Percentiles rank a stretch among this genome's conserved stretches.
phyloP scores from a whole-genome alignment of 352 stramenopile genomes.

The Phytophthora multivora region DNA sequence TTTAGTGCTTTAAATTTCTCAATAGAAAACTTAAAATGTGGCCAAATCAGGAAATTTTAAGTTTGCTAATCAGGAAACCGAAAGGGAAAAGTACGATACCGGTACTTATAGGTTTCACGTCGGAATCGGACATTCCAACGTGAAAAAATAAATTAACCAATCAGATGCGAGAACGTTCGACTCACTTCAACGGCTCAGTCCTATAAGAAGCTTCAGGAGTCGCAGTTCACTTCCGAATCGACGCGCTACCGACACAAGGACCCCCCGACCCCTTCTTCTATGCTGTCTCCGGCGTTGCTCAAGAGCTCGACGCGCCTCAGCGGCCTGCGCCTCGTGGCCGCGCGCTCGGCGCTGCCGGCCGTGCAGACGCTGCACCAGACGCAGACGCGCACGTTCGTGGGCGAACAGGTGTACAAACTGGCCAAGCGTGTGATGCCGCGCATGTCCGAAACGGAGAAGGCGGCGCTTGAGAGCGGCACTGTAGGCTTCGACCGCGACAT shows the following conservation, averaged over 20 bases:
- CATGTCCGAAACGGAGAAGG: conserved; percentile 96
- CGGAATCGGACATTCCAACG: conserved; percentile 15
- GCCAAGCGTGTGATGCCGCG: conserved; percentile 95
- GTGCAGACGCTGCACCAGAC: conserved; percentile 63
- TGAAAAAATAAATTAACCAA: conserved; percentile 15
- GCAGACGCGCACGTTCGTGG: conserved; percentile 79
- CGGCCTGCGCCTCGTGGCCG: conserved; percentile 25
- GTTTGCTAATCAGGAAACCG: no score
- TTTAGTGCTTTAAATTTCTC: no score
- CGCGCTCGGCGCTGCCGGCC: conserved; percentile 47
- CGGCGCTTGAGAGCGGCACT: conserved; percentile 94
- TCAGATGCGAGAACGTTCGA: not conserved
- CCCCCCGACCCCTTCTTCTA: not conserved
- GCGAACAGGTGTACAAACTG: conserved; percentile 92
- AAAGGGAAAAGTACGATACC: no score
- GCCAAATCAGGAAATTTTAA: no score
- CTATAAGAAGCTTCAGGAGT: not conserved
- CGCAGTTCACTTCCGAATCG: conserved; percentile 33
- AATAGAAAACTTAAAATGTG: no score
- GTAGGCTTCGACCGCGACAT: conserved; percentile 98
- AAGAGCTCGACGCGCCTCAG: conserved; percentile 34
- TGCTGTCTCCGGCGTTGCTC: conserved; percentile 45
- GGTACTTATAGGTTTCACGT: conserved; percentile 4
- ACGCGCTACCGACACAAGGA: conserved; percentile 17
- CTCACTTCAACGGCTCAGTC: conserved; percentile 20